Percentiles rank a stretch among this genome's conserved stretches.
phyloP scores from a whole-genome alignment of 2,329 filamentous ascomycete species.

The Rhinocladiella mackenziei region DNA sequence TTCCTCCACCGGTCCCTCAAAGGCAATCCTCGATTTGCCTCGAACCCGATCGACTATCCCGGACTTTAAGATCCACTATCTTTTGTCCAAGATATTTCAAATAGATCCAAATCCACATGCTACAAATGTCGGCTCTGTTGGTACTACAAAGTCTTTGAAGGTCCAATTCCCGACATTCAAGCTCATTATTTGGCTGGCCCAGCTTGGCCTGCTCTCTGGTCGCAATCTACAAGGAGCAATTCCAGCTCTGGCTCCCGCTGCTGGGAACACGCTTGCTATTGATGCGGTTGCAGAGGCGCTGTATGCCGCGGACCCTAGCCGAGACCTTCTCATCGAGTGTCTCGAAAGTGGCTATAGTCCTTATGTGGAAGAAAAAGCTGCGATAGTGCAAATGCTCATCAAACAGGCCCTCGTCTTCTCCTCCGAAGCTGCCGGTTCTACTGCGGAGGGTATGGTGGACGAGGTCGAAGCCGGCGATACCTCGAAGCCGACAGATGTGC shows the following conservation, averaged over 20 bases:
- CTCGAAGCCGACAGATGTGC: constrained; percentile 1
- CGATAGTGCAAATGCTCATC: constrained; percentile 40
- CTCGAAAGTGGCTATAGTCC: constrained; percentile 37
- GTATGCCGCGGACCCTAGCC: constrained; percentile 38
- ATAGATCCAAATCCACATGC: constrained; percentile 12
- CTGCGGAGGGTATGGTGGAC: constrained; percentile 5
- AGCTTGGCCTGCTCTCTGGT: constrained; percentile 37
- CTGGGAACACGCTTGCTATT: constrained; percentile 23
- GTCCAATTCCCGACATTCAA: constrained; percentile 32
- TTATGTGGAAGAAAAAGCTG: constrained; percentile 39
- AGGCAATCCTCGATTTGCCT: constrained; percentile 14
- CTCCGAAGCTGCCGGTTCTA: constrained; percentile 18
- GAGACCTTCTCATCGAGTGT: constrained; percentile 37
- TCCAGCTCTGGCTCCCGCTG: constrained; percentile 32
- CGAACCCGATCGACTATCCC: constrained; percentile 8
- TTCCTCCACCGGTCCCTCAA: not conserved
- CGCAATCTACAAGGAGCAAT: constrained; percentile 41
- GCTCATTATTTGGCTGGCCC: constrained; percentile 42
- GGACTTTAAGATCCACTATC: constrained; percentile 18
- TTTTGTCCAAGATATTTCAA: constrained; percentile 28
- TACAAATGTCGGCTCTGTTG: constrained; percentile 22
- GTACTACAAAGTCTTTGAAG: constrained; percentile 30
- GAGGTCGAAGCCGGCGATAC: constrained; percentile 18
- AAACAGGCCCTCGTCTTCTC: constrained; percentile 37
- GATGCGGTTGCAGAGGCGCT: constrained; percentile 37